Percentiles rank a stretch among this genome's conserved stretches.
These are phyloP conservation scores for Borealophlyctis nickersoniae DNA, from an alignment of 192 early-diverging fungal genomes.

Conservation along the genomic window DNA sequence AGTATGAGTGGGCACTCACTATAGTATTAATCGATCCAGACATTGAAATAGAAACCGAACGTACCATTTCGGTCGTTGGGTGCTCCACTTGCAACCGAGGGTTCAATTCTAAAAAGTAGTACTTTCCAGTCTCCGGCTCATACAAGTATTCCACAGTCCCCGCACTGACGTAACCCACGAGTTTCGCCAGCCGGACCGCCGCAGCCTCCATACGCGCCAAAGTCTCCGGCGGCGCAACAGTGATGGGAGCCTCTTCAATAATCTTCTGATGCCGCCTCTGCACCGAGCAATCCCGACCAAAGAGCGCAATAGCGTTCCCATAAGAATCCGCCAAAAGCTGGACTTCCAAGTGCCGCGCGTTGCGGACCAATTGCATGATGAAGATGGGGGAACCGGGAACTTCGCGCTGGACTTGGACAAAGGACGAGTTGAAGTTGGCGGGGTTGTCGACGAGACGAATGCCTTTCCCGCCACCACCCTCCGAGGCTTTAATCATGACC, in stretches of 20 bases:
- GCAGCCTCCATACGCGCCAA: slow-evolving; percentile 92
- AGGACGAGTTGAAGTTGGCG: slow-evolving; percentile 69
- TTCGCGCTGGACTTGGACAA: slow-evolving; percentile 88
- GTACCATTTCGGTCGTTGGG: slow-evolving; percentile 95
- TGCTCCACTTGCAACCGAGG: slow-evolving; percentile 98
- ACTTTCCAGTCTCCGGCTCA: slow-evolving; percentile 78
- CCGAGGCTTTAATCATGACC: slow-evolving; percentile 98
- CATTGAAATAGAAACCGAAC: background rate
- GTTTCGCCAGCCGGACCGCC: slow-evolving; percentile 89
- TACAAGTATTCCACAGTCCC: slow-evolving; percentile 96
- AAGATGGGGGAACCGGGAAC: slow-evolving; percentile 97
- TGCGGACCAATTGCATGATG: slow-evolving; percentile 95
- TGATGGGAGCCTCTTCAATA: slow-evolving; percentile 97
- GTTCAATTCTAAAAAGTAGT: slow-evolving; percentile 96
- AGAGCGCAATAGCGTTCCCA: slow-evolving; percentile 96
- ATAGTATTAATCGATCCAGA: too few relatives aligned
- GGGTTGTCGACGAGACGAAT: slow-evolving; percentile 88
- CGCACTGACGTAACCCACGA: slow-evolving; percentile 82
- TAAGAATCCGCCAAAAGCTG: slow-evolving; percentile 95
- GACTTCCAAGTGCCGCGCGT: slow-evolving; percentile 94
- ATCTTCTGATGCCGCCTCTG: slow-evolving; percentile 99
- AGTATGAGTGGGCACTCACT: too few relatives aligned
- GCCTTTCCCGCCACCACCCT: slow-evolving; percentile 98
- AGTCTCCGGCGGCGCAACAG: slow-evolving; percentile 51
- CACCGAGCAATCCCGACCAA: slow-evolving; percentile 97